Evolutionary conservation across 352 stramenopile genomes (phyloP), one percentile per base, ranked within the genome.

Genomic region (Nothophytophthora sp.): DNA sequence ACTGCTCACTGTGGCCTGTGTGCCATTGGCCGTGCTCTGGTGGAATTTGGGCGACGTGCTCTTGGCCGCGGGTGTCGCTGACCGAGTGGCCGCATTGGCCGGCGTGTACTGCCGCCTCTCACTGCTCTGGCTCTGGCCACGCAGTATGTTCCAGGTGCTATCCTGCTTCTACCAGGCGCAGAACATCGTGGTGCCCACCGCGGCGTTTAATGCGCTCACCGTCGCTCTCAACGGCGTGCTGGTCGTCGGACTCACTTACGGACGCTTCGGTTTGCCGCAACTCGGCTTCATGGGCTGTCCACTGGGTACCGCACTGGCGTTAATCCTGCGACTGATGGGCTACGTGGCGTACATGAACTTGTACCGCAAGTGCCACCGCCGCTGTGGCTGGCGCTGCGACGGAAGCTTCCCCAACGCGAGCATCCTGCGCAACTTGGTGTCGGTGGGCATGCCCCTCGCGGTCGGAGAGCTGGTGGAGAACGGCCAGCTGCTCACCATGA

Each of bases 81-180:
- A 60, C 0, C 32, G 70, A 1, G 60, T 92, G 35, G 65, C 64
- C 1, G 47, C 46, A 9, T 77, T 83, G 37, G 74, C 83, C 20
- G 61, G 67, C 5, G 53, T 70, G 24, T 96, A 92, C 57, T 74
- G 68, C n/a, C 63, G 81, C 1, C 61, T 86, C 0, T 90, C 72
- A 34, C 71, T 91, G 19, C 50, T 94, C 6, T 74, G 76, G 47
- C 54, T 95, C 41, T 92, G 76, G 74, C 82, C 86, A 16, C 76
- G 81, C 39, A 79, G 76, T 36, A 86, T 90, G 68, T 91, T 88
- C 41, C 78, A 88, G 50, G 72, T 84, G 42, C 58, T 94, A 12
- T 61, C 68, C 10, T 79, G 69, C 36, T 96, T 84, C 63, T 91
- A 92, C 60, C 73, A 91, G 54, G 71, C 82, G 39, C 86, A 92